A percentile compares a stretch with the other conserved stretches of the same genome.
Conservation (phyloP, 176 grass and related monocot genomes). For the Pharus latifolius region DNA sequence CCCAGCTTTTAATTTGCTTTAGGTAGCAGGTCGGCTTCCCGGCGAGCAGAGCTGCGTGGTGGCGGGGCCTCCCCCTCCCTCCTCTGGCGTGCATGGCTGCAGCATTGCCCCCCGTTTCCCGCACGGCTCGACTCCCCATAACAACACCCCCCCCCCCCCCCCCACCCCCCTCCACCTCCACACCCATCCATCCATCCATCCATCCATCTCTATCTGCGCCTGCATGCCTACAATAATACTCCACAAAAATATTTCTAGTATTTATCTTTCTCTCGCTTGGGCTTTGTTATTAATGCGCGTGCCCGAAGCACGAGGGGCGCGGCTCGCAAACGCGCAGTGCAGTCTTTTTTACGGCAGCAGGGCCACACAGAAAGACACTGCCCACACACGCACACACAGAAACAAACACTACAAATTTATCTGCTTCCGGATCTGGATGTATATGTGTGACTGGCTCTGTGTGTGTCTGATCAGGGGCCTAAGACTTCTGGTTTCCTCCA, state of each 20-base stretch:
- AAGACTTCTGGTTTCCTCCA: not conserved
- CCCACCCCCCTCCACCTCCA: too few relatives aligned
- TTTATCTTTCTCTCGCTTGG: too few relatives aligned
- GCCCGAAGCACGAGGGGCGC: not conserved
- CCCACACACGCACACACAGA: too few relatives aligned
- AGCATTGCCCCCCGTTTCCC: not conserved
- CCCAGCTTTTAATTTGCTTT: conserved; percentile 14
- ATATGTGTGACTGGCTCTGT: too few relatives aligned
- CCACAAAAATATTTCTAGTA: too few relatives aligned
- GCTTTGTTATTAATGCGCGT: not conserved
- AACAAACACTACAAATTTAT: too few relatives aligned
- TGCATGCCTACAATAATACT: too few relatives aligned
- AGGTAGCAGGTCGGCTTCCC: not conserved
- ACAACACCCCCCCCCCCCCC: not conserved
- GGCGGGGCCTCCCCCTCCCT: not conserved
- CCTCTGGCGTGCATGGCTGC: not conserved
- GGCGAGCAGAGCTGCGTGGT: conserved; percentile 19
- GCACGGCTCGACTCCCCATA: conserved; percentile 13
- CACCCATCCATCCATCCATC: too few relatives aligned
- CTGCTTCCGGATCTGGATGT: too few relatives aligned
- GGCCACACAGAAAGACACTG: too few relatives aligned
- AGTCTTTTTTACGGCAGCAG: not conserved
- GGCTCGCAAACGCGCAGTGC: not conserved
- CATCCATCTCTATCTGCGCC: too few relatives aligned
- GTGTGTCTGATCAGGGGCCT: not conserved